phyloP scores from a whole-genome alignment of 805 yeast species.

The baker's yeast (Saccharomyces cerevisiae) region DNA sequence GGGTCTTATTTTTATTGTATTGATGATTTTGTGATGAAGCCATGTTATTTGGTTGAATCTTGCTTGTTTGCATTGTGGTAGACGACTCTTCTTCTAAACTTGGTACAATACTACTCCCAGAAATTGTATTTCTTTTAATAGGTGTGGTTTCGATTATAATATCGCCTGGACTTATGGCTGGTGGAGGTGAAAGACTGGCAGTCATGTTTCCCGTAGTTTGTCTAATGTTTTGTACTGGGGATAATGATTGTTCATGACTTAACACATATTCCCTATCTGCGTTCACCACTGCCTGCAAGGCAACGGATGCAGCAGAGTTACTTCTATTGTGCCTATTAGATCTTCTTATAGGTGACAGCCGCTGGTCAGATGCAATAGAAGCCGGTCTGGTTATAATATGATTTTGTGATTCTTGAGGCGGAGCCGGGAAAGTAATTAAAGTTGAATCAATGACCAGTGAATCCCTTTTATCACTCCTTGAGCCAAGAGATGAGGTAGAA shows the following conservation, averaged over 20 bases:
- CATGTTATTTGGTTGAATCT: not conserved
- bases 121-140: constrained; percentile 9
- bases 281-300: constrained; percentile 65
- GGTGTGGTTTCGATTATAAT: constrained; percentile 31
- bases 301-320: constrained; percentile 52
- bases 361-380: constrained; percentile 25
- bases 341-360: constrained; percentile 16
- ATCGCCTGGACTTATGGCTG: not conserved
- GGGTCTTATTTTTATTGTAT: not conserved
- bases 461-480: constrained; percentile 33
- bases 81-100: not conserved
- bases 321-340: constrained; percentile 31
- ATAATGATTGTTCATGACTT: constrained; percentile 7
- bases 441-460: constrained; percentile 29
- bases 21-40: not conserved
- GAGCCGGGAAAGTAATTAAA: constrained; percentile 44
- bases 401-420: constrained; percentile 62
- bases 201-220: constrained; percentile 9
- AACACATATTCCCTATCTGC: constrained; percentile 36
- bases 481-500: constrained; percentile 34
- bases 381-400: constrained; percentile 46
- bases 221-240: constrained; percentile 9
- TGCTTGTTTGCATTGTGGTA: not conserved
- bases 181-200: not conserved
- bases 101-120: not conserved